A percentile compares a stretch with the other conserved stretches of the same genome.
Evolutionary conservation across 148 eudicot species (phyloP).

Genomic region (Nyssa sinensis): DNA sequence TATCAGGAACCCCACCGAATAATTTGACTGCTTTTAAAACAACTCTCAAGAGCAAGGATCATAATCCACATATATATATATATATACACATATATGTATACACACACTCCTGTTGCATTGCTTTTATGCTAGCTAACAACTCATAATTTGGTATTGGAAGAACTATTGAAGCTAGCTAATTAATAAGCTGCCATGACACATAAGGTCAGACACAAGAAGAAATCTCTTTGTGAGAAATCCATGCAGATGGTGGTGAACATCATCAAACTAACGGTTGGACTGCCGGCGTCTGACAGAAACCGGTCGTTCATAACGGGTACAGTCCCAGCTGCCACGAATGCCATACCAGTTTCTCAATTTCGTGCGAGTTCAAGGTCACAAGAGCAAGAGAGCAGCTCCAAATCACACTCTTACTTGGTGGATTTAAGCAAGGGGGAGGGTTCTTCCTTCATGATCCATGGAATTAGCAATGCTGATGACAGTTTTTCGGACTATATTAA

Average conservation of each 20-base stretch:
- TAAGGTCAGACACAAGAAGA: constrained; percentile 19
- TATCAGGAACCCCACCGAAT: background rate
- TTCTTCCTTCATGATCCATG: background rate
- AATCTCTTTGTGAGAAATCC: constrained; percentile 53
- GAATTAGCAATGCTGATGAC: background rate
- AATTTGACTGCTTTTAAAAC: background rate
- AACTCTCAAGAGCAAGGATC: no score
- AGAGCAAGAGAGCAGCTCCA: background rate
- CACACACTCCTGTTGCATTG: background rate
- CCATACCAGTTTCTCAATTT: background rate
- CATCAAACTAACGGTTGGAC: constrained; percentile 24
- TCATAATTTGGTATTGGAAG: no score
- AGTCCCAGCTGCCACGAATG: background rate
- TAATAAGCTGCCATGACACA: background rate
- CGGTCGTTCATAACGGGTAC: background rate
- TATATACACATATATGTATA: no score
- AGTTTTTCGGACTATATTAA: background rate
- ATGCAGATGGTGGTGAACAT: constrained; percentile 49
- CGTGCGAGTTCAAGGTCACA: background rate
- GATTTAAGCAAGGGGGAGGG: background rate
- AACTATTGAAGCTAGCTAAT: background rate
- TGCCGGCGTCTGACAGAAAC: background rate
- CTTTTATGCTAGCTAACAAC: background rate
- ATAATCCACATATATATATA: background rate
- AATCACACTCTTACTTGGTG: background rate